Base-by-base conservation (phyloP, 2,329 filamentous ascomycete genomes). In the Nannizziopsis barbatae region DNA sequence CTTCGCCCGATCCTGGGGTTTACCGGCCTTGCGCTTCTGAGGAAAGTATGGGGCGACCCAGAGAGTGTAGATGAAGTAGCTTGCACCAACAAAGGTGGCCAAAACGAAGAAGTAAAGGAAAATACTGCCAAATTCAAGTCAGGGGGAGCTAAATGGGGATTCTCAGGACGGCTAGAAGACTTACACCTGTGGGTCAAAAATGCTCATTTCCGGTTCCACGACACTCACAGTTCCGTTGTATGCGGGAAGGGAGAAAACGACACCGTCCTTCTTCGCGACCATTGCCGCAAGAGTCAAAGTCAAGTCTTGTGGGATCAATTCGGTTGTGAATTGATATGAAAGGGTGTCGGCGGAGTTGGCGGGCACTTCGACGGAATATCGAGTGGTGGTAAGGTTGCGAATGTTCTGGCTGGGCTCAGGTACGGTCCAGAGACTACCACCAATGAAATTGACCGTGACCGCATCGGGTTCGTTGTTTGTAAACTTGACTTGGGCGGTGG, bases 1-100 rank as follows among this genome's bases (percentile, higher is more conserved):
- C 66, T 78, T 79, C 50, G 76, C 72, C 54, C 81, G 79, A 73
- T 87, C 85, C 57, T 83, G 70, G 53, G 71, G 71, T 66, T 78
- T 78, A 58, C 73, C 75, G 50, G 72, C 65, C 53, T 74, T 72
- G 60, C 72, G 73, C 68, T 80, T 81, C 75, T 95, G 87, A 42
- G 92, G 90, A 76, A 96, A 95, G 64, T 98, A 84, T 11, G 88
- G 83, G 61, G 88, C 86, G 70, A 98, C 84, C 88, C 90, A 96
- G 62, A 90, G 94, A 74, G 84, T 92, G 79, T 98, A 98, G 72
- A 95, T 87, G 70, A 95, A 95, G 80, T 90, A 95, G 65, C 84
- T 79, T 47, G 83, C 87, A 53, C 84, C 88, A 56, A 71, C 80
- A 65, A 94, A 93, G 54, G 76, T 78, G 53, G 76, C 81, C 47